These are phyloP conservation scores for Solanum aculeatissimum DNA, from an alignment of 305 asterid genomes.

Conservation along the genomic window DNA sequence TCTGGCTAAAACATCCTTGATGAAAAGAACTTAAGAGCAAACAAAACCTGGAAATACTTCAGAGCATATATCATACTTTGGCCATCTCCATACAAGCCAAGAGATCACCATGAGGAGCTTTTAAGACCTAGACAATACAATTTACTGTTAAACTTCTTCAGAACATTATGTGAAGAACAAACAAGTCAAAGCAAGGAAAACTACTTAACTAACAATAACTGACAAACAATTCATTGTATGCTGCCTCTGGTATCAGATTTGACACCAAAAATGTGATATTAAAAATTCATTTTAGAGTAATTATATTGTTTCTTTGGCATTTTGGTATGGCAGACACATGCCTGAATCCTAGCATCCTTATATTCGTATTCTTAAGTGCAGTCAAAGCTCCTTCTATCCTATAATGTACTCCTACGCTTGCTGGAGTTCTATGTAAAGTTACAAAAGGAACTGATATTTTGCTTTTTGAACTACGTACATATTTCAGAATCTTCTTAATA, in stretches of 20 bases:
- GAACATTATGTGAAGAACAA: not conserved
- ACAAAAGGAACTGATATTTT: not conserved
- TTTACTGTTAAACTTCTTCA: not conserved
- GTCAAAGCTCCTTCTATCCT: not conserved
- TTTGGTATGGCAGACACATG: not conserved
- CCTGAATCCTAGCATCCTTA: not conserved
- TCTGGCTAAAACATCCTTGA: not conserved
- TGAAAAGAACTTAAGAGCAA: not conserved
- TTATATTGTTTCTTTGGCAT: not conserved
- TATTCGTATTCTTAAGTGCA: not conserved
- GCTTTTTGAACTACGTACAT: not conserved
- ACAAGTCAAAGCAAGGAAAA: not conserved
- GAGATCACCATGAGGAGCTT: constrained; percentile 85
- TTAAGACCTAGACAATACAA: constrained; percentile 47
- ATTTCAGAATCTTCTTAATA: not conserved
- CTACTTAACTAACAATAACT: not conserved
- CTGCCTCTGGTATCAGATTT: not conserved
- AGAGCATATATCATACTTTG: constrained; percentile 44
- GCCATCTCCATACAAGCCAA: constrained; percentile 94
- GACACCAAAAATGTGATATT: not conserved
- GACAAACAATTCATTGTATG: not conserved
- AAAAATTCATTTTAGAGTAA: not conserved
- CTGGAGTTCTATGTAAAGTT: not conserved
- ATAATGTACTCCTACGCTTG: not conserved
- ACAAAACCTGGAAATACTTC: not conserved